Conservation (phyloP, 2,329 filamentous ascomycete genomes). For the Cordyceps javanica region DNA sequence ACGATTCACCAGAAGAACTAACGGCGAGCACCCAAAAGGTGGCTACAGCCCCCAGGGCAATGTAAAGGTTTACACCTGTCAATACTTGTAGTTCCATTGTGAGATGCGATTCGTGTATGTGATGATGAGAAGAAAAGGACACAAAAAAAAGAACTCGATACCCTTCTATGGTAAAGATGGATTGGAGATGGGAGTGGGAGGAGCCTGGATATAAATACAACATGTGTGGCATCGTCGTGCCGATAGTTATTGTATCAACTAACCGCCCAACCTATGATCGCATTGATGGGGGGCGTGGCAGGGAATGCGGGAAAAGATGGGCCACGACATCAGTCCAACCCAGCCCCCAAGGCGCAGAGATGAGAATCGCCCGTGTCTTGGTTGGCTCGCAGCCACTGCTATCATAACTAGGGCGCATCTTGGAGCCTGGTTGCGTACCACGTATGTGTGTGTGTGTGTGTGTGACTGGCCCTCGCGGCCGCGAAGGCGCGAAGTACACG, state of each 20-base stretch:
- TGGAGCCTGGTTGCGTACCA: not conserved
- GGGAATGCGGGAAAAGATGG: conserved; percentile 7
- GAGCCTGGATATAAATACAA: conserved; percentile 6
- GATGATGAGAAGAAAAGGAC: not conserved
- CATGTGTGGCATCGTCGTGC: not conserved
- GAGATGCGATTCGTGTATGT: not conserved
- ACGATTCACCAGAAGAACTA: not conserved
- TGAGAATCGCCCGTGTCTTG: not conserved
- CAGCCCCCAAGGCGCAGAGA: conserved; percentile 3
- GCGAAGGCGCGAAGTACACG: conserved; percentile 2
- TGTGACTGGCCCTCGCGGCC: not conserved
- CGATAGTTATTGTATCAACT: not conserved
- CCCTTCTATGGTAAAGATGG: not conserved
- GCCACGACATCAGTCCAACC: not conserved
- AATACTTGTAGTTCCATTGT: conserved; percentile 4
- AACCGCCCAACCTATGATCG: conserved; percentile 1
- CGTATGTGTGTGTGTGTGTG: too few relatives aligned
- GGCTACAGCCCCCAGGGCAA: conserved; percentile 2
- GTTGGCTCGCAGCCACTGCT: not conserved
- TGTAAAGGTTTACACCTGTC: conserved; percentile 6
- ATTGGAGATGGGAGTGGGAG: not conserved
- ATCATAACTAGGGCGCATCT: not conserved
- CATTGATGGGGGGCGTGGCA: not conserved
- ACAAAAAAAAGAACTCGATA: not conserved
- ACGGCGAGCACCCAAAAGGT: conserved; percentile 4